These are phyloP conservation scores for Blastomyces parvus DNA, from an alignment of 2,329 filamentous ascomycete genomes.

Conservation along the genomic window DNA sequence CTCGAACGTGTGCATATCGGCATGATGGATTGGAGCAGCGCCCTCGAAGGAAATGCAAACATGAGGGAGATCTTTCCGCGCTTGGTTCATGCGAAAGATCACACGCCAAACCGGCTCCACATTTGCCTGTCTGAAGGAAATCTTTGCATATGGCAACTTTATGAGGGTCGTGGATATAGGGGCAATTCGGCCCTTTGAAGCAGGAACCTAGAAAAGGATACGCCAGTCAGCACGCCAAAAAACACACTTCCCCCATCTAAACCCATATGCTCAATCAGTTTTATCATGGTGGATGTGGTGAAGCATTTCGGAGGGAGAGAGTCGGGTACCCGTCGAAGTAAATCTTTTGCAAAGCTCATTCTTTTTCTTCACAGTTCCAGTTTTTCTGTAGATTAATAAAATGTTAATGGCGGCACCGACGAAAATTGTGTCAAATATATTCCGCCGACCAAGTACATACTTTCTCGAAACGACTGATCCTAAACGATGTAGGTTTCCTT, in stretches of 20 bases:
- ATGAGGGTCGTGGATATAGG: constrained; percentile 69
- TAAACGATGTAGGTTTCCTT: constrained; percentile 73
- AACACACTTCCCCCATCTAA: constrained; percentile 7
- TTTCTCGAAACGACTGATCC: constrained; percentile 65
- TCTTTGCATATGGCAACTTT: constrained; percentile 89
- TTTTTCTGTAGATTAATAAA: constrained; percentile 24
- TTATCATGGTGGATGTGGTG: constrained; percentile 12
- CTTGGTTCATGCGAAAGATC: constrained; percentile 82
- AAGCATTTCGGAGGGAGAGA: constrained; percentile 22
- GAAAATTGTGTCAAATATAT: neutral
- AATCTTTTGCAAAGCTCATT: constrained; percentile 63
- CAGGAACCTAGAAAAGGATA: constrained; percentile 62
- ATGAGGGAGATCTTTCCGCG: constrained; percentile 75
- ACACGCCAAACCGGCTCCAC: constrained; percentile 67
- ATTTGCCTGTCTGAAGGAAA: constrained; percentile 69
- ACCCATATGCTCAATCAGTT: constrained; percentile 4
- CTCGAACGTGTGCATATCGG: constrained; percentile 74
- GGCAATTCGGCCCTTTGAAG: constrained; percentile 68
- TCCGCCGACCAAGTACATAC: constrained; percentile 40
- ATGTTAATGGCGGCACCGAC: neutral
- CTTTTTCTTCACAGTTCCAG: constrained; percentile 54
- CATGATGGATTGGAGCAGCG: constrained; percentile 82
- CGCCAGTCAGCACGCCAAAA: constrained; percentile 19
- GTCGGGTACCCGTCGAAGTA: constrained; percentile 45
- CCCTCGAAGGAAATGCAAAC: constrained; percentile 80